Conservation (phyloP, 2,329 filamentous ascomycete genomes). For the Colletotrichum destructivum region DNA sequence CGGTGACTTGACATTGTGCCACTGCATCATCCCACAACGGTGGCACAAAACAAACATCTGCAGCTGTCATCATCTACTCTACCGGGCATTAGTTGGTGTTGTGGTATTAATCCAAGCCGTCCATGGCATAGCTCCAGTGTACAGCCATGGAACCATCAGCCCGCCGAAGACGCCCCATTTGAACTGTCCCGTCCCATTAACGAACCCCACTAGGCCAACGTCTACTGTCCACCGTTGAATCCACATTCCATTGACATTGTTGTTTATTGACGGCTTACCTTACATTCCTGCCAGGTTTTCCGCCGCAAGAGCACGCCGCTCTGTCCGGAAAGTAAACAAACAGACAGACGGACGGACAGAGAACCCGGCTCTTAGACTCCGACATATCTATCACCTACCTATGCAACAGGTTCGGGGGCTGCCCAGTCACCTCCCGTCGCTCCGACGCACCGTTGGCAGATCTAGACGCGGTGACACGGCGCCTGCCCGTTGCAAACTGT, state of each 20-base stretch:
- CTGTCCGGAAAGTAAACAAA: background rate
- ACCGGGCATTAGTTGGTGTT: slow-evolving; percentile 10
- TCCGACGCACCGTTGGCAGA: background rate
- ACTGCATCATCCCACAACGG: background rate
- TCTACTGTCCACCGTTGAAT: background rate
- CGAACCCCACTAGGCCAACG: background rate
- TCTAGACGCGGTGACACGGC: background rate
- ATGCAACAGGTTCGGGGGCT: too few species aligned
- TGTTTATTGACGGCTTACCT: background rate
- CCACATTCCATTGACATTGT: background rate
- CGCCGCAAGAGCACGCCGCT: background rate
- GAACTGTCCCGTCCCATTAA: background rate
- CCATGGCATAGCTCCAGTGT: background rate
- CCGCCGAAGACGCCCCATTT: background rate
- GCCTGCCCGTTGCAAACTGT: slow-evolving; percentile 5
- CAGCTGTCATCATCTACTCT: background rate
- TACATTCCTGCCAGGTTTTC: background rate
- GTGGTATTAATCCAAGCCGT: background rate
- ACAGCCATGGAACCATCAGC: too few species aligned
- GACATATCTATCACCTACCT: too few species aligned
- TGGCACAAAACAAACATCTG: background rate
- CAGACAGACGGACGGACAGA: too few species aligned
- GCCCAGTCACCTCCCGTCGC: background rate
- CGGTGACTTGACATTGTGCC: background rate
- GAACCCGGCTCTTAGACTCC: too few species aligned